Conservation (phyloP, 176 grass and related monocot genomes). For the Carex cristatella region DNA sequence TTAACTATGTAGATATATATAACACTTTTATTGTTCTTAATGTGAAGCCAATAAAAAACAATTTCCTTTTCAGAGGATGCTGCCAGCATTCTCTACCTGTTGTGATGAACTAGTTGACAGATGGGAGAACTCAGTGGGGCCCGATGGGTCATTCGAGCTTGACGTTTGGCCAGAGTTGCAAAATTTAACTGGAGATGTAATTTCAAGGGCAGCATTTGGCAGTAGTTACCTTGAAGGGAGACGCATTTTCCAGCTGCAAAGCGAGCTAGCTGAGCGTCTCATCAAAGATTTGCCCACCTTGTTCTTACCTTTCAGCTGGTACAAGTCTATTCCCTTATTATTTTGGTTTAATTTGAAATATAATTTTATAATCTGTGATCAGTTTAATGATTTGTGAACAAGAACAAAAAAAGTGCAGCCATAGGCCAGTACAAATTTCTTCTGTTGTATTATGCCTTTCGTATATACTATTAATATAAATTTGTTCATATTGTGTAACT, state of each 20-base stretch:
- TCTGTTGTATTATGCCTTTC: not conserved
- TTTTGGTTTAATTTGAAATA: not conserved
- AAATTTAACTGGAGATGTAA: conserved; percentile 67
- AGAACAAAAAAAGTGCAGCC: not conserved
- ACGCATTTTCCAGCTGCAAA: conserved; percentile 58
- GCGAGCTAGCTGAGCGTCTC: conserved; percentile 33
- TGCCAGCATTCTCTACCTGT: conserved; percentile 53
- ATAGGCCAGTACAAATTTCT: not conserved
- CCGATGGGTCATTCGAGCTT: conserved; percentile 37
- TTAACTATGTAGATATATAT: not conserved
- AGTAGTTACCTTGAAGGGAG: conserved; percentile 57
- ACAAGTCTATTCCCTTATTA: not conserved
- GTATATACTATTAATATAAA: not conserved
- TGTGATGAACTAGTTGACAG: conserved; percentile 45
- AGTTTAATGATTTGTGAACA: not conserved
- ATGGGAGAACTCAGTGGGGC: conserved; percentile 50
- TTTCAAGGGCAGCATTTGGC: conserved; percentile 68
- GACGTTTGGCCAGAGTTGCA: conserved; percentile 55
- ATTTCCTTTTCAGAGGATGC: conserved; percentile 34
- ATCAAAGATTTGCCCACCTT: conserved; percentile 13
- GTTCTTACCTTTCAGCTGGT: conserved; percentile 46
- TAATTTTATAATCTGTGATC: not conserved
- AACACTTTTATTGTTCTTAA: not conserved
- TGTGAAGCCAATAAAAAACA: not conserved
- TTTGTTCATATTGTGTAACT: not conserved